Percentiles rank a stretch among this genome's conserved stretches.
phyloP scores from a whole-genome alignment of 768 basidiomycete species.

The Strobilomyces dryophilus region DNA sequence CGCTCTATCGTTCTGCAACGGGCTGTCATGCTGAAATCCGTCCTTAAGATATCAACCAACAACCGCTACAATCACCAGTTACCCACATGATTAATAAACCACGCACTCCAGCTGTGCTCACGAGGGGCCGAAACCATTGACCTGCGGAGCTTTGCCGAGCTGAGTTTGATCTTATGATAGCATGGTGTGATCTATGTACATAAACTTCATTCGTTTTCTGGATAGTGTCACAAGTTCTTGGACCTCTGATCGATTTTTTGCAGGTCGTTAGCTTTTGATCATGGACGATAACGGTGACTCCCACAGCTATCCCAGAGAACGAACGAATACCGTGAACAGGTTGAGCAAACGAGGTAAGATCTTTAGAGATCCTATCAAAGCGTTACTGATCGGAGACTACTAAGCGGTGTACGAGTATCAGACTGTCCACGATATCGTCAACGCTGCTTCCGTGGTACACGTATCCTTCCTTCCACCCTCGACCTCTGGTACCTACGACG shows the following conservation, averaged over 20 bases:
- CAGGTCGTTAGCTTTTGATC: constrained; percentile 11
- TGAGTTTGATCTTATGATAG: too few species aligned
- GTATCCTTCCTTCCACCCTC: constrained; percentile 23
- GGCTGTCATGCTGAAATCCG: too few species aligned
- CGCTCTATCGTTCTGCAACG: too few species aligned
- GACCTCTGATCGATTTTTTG: not conserved
- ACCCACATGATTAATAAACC: too few species aligned
- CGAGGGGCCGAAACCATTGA: too few species aligned
- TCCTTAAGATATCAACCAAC: too few species aligned
- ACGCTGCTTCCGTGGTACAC: constrained; percentile 20
- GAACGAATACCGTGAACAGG: constrained; percentile 23
- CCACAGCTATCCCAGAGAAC: constrained; percentile 37
- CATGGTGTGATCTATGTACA: too few species aligned
- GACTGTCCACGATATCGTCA: constrained; percentile 22
- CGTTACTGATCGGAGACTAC: not conserved
- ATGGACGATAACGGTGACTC: constrained; percentile 44
- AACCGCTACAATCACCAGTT: too few species aligned
- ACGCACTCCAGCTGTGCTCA: too few species aligned
- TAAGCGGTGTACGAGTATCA: constrained; percentile 22
- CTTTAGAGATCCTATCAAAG: not conserved
- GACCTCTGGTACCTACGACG: constrained; percentile 8
- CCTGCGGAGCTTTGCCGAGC: too few species aligned
- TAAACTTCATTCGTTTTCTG: too few species aligned
- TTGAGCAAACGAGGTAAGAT: constrained; percentile 21
- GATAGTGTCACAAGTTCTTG: not conserved